These are phyloP conservation scores for Plasmodium yoelii DNA, from an alignment of 169 alveolate species.

Conservation along the genomic window DNA sequence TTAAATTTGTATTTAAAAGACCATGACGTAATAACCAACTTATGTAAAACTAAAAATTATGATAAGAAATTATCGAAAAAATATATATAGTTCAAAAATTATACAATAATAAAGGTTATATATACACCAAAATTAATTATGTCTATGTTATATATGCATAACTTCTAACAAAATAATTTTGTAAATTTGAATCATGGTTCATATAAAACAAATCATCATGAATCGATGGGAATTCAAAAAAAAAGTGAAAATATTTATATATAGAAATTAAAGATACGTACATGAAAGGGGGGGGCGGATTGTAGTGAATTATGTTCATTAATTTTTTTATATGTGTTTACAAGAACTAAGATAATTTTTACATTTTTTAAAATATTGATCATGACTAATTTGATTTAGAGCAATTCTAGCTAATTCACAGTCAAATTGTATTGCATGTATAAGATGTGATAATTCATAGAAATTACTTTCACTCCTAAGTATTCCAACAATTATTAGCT, in stretches of 20 bases:
- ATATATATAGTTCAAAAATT: no score
- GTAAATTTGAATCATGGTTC: no score
- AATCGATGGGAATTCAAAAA: no score
- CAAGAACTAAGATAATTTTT: conserved; percentile 21
- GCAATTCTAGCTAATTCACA: conserved; percentile 66
- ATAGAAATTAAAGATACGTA: no score
- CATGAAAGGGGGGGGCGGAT: no score
- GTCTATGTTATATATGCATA: background rate
- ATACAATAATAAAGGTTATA: background rate
- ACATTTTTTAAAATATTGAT: conserved; percentile 21
- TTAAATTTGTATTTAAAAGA: no score
- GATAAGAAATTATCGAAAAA: no score
- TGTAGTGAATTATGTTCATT: background rate
- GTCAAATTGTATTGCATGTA: conserved; percentile 75
- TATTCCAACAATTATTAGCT: conserved; percentile 59
- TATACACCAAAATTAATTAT: background rate
- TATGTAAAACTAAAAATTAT: no score
- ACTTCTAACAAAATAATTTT: background rate
- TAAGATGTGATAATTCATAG: conserved; percentile 49
- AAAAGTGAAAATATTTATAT: no score
- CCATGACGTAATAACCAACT: no score
- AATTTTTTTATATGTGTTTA: background rate
- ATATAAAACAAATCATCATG: no score
- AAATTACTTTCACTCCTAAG: conserved; percentile 71
- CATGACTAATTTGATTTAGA: conserved; percentile 23